Evolutionary conservation across 225 moss, liverwort and hornwort species (phyloP).

Genomic region (Sphagnum contortum): DNA sequence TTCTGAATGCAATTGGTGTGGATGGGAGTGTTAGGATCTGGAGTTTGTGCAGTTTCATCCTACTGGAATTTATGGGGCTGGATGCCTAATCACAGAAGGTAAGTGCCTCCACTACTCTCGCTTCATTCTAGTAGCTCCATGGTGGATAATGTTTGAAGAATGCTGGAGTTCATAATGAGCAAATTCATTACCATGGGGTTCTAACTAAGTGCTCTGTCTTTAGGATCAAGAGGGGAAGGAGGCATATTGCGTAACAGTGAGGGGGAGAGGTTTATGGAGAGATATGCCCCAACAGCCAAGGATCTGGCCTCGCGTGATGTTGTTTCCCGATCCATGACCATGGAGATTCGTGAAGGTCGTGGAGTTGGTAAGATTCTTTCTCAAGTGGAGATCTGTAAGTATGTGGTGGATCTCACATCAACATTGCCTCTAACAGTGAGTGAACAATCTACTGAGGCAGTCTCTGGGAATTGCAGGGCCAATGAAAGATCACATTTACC

Average conservation of each 20-base stretch:
- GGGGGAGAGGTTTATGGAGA: conserved; percentile 98
- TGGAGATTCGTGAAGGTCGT: conserved; percentile 97
- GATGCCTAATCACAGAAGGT: conserved; percentile 97
- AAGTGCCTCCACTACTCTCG: not conserved
- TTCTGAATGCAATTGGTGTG: not conserved
- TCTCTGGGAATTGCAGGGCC: conserved; percentile 27
- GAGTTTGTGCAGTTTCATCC: conserved; percentile 99
- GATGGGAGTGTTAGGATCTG: conserved; percentile 42
- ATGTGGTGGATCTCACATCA: no score
- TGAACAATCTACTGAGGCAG: no score
- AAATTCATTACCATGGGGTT: no score
- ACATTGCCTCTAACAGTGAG: no score
- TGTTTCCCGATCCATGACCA: conserved; percentile 98
- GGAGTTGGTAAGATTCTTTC: conserved; percentile 54
- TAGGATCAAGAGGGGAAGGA: conserved; percentile 95
- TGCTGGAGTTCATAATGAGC: no score
- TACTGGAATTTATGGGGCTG: conserved; percentile 91
- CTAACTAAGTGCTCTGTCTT: not conserved
- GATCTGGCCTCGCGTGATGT: conserved; percentile 98
- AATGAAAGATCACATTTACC: conserved; percentile 77
- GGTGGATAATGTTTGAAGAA: no score
- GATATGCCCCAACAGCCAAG: conserved; percentile 99
- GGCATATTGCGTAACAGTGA: conserved; percentile 93
- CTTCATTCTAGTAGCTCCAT: no score
- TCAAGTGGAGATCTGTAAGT: no score